These are phyloP conservation scores for Penicillium sp. DNA, from an alignment of 2,329 filamentous ascomycete species.

Conservation along the genomic window DNA sequence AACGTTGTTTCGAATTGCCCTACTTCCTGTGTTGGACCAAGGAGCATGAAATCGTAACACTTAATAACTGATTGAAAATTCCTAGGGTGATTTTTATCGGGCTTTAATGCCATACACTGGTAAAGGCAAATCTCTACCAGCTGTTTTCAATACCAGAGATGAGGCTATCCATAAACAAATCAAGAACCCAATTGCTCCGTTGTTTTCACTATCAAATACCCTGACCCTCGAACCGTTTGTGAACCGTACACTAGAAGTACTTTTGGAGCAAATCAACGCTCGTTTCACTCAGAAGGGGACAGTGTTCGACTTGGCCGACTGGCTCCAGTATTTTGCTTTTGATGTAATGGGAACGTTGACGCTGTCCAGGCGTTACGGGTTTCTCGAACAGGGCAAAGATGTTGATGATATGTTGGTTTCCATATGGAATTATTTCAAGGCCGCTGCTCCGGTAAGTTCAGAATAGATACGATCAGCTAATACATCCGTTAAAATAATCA, in stretches of 20 bases:
- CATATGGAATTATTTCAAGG: slow-evolving; percentile 22
- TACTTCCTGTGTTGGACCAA: neutral
- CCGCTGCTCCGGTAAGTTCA: slow-evolving; percentile 20
- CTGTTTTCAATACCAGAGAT: slow-evolving; percentile 29
- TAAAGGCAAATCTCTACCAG: slow-evolving; percentile 17
- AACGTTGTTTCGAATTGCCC: neutral
- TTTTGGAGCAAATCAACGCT: neutral
- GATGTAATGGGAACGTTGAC: slow-evolving; percentile 31
- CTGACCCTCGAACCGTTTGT: neutral
- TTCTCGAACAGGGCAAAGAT: slow-evolving; percentile 26
- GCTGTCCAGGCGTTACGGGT: slow-evolving; percentile 28
- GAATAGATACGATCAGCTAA: no score
- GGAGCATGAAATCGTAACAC: neutral
- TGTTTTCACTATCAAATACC: neutral
- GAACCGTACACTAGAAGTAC: neutral
- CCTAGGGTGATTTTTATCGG: slow-evolving; percentile 26
- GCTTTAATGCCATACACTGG: slow-evolving; percentile 11
- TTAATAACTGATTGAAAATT: neutral
- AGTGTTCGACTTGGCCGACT: slow-evolving; percentile 22
- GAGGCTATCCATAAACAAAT: slow-evolving; percentile 27
- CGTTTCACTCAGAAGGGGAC: neutral
- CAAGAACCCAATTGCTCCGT: neutral
- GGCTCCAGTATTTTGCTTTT: slow-evolving; percentile 32
- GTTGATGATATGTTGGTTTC: slow-evolving; percentile 22
- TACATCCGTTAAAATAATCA: no score